These are phyloP conservation scores for Trametes hirsuta DNA, from an alignment of 1,284 basidiomycete species.

Conservation along the genomic window DNA sequence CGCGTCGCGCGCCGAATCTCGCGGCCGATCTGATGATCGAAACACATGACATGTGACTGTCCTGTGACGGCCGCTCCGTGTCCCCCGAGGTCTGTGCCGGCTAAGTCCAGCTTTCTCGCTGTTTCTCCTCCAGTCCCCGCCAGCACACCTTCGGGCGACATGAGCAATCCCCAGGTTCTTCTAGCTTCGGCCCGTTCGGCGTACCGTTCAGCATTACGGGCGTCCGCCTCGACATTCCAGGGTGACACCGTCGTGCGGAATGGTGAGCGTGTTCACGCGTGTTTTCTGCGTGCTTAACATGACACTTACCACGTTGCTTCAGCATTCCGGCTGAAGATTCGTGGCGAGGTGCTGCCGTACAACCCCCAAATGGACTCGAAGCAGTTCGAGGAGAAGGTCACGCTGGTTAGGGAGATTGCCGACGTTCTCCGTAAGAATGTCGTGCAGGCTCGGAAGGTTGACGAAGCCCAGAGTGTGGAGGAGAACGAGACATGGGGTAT, in stretches of 20 bases:
- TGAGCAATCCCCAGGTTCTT: constrained; percentile 36
- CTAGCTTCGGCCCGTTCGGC: constrained; percentile 64
- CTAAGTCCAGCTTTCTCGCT: not conserved
- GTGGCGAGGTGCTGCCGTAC: constrained; percentile 51
- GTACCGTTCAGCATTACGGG: constrained; percentile 69
- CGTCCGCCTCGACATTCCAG: constrained; percentile 65
- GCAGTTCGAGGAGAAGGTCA: constrained; percentile 55
- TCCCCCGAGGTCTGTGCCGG: not conserved
- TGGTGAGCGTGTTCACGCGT: constrained; percentile 31
- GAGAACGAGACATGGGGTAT: constrained; percentile 61
- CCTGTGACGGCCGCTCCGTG: constrained; percentile 8
- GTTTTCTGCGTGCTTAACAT: constrained; percentile 18
- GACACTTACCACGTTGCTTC: constrained; percentile 22
- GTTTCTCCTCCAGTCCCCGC: constrained; percentile 20
- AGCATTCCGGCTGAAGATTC: constrained; percentile 75
- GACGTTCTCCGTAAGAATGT: constrained; percentile 70
- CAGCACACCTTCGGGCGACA: constrained; percentile 9
- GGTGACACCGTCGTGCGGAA: constrained; percentile 40
- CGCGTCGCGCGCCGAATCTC: constrained; percentile 46
- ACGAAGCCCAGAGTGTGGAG: constrained; percentile 30
- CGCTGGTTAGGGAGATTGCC: constrained; percentile 65
- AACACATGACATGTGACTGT: constrained; percentile 25
- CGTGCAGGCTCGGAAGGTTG: constrained; percentile 63
- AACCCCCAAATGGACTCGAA: constrained; percentile 45
- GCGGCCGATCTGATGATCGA: constrained; percentile 34